A percentile compares a stretch with the other conserved stretches of the same genome.
phyloP scores from a whole-genome alignment of 2,329 filamentous ascomycete genomes.

The Penicillium paneum region DNA sequence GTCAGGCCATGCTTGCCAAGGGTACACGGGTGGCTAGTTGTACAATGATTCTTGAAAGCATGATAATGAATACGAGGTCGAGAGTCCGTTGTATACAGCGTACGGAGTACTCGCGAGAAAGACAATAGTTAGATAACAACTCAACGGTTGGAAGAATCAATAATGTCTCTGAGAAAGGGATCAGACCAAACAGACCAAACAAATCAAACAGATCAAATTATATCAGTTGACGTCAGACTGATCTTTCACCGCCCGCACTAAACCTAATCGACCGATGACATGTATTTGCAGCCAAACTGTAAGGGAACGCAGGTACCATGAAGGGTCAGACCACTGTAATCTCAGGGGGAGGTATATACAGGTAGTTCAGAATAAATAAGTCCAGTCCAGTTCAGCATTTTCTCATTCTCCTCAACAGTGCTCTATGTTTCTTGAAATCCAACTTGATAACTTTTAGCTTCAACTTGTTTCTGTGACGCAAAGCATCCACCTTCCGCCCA shows the following conservation, averaged over 20 bases:
- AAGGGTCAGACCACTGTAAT: neutral
- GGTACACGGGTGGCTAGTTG: conserved; percentile 33
- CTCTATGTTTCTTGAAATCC: conserved; percentile 11
- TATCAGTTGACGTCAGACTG: conserved; percentile 5
- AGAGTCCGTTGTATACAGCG: too few species aligned
- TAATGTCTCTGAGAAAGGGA: too few species aligned
- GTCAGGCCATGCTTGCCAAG: conserved; percentile 51
- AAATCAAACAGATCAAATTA: neutral
- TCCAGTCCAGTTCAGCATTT: neutral
- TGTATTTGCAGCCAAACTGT: neutral
- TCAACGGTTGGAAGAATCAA: too few species aligned
- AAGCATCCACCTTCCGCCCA: conserved; percentile 28
- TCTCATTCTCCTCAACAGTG: neutral
- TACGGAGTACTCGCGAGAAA: neutral
- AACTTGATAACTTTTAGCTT: conserved; percentile 1
- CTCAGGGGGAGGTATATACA: neutral
- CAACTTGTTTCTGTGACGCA: conserved; percentile 16
- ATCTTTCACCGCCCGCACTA: conserved; percentile 8
- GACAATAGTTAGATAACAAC: too few species aligned
- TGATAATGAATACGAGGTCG: neutral
- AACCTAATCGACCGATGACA: conserved; percentile 10
- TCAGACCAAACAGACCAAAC: neutral
- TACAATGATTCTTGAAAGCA: conserved; percentile 31
- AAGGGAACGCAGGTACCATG: conserved; percentile 5
- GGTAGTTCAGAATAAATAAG: neutral